Evolutionary conservation across 2,329 filamentous ascomycete genomes (phyloP).

Genomic region (Cryphonectria nitschkei): DNA sequence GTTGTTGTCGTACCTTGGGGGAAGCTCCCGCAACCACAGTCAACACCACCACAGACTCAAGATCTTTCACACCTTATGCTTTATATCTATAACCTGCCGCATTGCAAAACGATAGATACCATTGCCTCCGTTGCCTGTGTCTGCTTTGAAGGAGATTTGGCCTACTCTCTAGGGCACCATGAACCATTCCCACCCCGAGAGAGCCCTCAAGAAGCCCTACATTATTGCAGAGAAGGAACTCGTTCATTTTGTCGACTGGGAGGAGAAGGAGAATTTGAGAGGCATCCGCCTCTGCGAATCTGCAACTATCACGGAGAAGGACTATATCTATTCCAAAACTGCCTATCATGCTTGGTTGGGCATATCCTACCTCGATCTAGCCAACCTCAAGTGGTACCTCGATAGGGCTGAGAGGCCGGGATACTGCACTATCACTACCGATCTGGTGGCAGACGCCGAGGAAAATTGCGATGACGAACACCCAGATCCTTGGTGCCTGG

Average conservation of each 20-base stretch:
- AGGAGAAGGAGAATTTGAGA: background rate
- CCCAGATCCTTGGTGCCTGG: background rate
- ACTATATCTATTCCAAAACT: background rate
- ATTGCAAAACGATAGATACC: background rate
- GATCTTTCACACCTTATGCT: background rate
- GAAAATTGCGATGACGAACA: background rate
- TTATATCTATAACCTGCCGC: background rate
- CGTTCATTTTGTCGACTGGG: background rate
- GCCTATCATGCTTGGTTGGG: background rate
- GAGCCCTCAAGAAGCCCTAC: background rate
- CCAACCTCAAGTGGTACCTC: constrained; percentile 6
- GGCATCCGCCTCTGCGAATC: background rate
- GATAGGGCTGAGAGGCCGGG: background rate
- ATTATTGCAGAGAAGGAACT: background rate
- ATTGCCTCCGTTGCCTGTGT: background rate
- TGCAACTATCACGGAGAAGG: background rate
- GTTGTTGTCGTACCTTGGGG: background rate
- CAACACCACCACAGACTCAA: background rate
- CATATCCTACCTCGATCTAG: constrained; percentile 1
- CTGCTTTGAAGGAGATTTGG: background rate
- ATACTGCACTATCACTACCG: background rate
- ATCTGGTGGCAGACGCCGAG: background rate
- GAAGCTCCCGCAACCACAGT: background rate
- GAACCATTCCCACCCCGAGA: background rate
- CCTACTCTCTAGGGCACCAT: background rate